Percentiles rank a stretch among this genome's conserved stretches.
Conservation (phyloP, 306 rosid species). For the Trifolium dubium region DNA sequence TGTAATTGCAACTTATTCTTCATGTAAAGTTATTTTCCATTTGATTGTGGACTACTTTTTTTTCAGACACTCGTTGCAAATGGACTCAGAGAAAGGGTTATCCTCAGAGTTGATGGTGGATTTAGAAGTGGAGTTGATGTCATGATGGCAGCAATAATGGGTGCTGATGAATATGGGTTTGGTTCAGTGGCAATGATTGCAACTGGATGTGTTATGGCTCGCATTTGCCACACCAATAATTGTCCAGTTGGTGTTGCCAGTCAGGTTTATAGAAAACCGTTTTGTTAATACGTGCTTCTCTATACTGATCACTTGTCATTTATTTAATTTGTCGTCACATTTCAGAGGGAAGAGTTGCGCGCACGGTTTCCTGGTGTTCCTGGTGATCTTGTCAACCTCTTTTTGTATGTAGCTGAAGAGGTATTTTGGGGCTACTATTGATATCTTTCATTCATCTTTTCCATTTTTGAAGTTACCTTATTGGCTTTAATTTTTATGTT, state of each 20-base stretch:
- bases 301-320: slow-evolving; percentile 34
- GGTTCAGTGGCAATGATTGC: slow-evolving; percentile 99
- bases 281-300: slow-evolving; percentile 29
- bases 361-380: slow-evolving; percentile 99
- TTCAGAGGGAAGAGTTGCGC: slow-evolving; percentile 98
- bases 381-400: slow-evolving; percentile 97
- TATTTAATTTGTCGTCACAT: slow-evolving; percentile 35
- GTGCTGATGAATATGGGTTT: slow-evolving; percentile 95
- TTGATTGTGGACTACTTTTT: slow-evolving; percentile 39
- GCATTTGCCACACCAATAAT: slow-evolving; percentile 97
- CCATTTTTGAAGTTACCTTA: slow-evolving; percentile 30
- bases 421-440: slow-evolving; percentile 50
- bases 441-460: slow-evolving; percentile 38
- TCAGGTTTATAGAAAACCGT: slow-evolving; percentile 61
- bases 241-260: slow-evolving; percentile 99
- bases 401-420: slow-evolving; percentile 97
- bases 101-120: slow-evolving; percentile 99
- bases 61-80: slow-evolving; percentile 83
- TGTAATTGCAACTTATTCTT: slow-evolving; percentile 31
- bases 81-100: slow-evolving; percentile 97
- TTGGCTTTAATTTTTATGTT: slow-evolving; percentile 20
- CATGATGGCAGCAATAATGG: slow-evolving; percentile 94
- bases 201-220: slow-evolving; percentile 97
- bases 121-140: slow-evolving; percentile 99
- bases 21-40: slow-evolving; percentile 22